phyloP scores from a whole-genome alignment of 306 rosid genomes.

The Quercus mongolica region DNA sequence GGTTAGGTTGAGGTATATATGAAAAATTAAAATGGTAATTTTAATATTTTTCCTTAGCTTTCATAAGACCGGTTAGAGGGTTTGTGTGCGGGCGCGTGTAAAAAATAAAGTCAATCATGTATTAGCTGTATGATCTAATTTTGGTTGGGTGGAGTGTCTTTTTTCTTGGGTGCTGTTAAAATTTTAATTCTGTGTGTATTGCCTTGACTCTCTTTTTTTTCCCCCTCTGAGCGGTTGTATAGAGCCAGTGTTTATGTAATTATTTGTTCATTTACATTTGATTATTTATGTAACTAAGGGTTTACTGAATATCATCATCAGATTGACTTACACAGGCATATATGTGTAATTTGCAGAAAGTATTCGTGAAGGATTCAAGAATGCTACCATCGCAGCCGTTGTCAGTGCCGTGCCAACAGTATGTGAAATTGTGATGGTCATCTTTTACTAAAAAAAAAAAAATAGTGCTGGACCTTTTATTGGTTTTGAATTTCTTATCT shows the following conservation, averaged over 20 bases:
- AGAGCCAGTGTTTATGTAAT: not conserved
- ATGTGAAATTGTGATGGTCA: conserved; percentile 12
- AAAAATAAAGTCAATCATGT: not conserved
- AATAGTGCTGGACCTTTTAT: not conserved
- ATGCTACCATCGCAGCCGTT: conserved; percentile 51
- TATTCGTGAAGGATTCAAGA: conserved; percentile 72
- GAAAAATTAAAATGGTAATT: not conserved
- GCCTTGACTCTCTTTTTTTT: not conserved
- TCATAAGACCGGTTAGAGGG: not conserved
- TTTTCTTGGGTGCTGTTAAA: not conserved
- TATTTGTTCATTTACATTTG: not conserved
- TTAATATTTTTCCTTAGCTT: not conserved
- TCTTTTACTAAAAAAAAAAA: not conserved
- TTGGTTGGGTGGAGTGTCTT: not conserved
- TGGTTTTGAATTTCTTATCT: not conserved
- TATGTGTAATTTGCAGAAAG: conserved; percentile 66
- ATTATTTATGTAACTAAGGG: conserved; percentile 2
- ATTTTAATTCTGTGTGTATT: not conserved
- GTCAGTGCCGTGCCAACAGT: conserved; percentile 79
- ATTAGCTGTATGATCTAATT: not conserved
- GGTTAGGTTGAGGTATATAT: not conserved
- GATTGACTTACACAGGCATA: not conserved
- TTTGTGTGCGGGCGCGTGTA: not conserved
- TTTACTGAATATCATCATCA: not conserved
- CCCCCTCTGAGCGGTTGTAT: not conserved